These are phyloP conservation scores for Scenedesmus sp. DNA, from an alignment of 163 green algal genomes.

Conservation along the genomic window DNA sequence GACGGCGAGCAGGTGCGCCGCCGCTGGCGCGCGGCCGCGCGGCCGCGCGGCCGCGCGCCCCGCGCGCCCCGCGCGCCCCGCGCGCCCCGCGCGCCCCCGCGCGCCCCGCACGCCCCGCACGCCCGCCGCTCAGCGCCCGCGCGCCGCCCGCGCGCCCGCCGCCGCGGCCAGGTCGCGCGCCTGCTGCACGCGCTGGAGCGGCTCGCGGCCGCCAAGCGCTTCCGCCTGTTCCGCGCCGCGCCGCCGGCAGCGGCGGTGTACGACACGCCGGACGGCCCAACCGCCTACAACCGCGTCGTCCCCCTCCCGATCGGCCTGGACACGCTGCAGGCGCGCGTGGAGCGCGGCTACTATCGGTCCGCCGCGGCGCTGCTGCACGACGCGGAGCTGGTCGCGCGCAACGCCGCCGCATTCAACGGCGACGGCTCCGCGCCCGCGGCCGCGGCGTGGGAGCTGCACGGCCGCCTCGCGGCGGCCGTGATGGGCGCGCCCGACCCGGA, in stretches of 20 bases:
- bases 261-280: neutral
- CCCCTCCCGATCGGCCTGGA: conserved; percentile 28
- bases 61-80: too few species aligned
- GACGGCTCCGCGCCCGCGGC: neutral
- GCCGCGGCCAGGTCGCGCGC: conserved; percentile 4
- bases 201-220: neutral
- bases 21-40: neutral
- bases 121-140: too few species aligned
- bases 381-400: conserved; percentile 9
- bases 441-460: neutral
- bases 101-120: too few species aligned
- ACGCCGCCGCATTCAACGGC: conserved; percentile 36
- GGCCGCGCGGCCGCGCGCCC: too few species aligned
- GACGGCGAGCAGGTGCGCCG: neutral
- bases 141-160: neutral
- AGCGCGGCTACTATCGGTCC: conserved; percentile 27
- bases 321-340: conserved; percentile 28
- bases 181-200: conserved; percentile 28
- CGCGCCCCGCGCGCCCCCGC: too few species aligned
- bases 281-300: conserved; percentile 40
- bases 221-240: neutral
- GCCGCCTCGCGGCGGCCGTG: neutral
- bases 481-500: neutral
- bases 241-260: neutral
- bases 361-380: conserved; percentile 19